Base-by-base conservation (phyloP, 192 early-diverging fungal species). In the Coemansia sp. region DNA sequence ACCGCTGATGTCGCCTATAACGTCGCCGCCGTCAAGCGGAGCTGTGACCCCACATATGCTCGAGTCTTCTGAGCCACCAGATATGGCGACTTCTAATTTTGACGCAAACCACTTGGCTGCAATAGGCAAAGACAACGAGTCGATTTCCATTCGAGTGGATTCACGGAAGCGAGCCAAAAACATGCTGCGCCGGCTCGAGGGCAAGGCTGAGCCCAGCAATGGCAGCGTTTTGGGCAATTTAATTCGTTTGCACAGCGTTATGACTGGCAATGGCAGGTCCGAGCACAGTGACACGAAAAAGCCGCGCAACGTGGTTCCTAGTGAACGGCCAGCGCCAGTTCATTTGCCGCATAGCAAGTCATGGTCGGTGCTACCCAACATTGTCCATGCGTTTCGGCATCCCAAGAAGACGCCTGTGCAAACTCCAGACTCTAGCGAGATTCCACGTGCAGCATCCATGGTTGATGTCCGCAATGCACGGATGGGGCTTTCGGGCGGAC, bases 91-190 rank as follows among this genome's bases (percentile, higher is more conserved):
- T 10, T 72, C 70, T 22, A 72, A 72, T 45, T 72, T 72, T 59
- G 70, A 72, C 39, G 70, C 70, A 21, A 72, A 62, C 60, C 58
- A 60, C 39, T 32, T 72, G 19, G 70, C 70, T 11, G 58, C 70
- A 5, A 11, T 72, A 29, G 70, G 70, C 12, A 62, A 58, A 21
- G 64, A 72, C 21, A 35, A 29, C 55, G 56, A 53, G 8, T 72
- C 70, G 17, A 72, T 72, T 39, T 15, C 65, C 6, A 72, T 72
- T 22, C 59, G 54, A 8, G 70, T 72, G 1, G 70, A 72, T 50
- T 58, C 51, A 15, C 70, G 54, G 25, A 72, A 66, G n/a, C 64
- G 70, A 2, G 70, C 70, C 12, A 48, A 29, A 14, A 59, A 66
- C 49, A 24, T 72, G 21, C 51, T 72, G 19, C 59, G 49, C 3